Evolutionary conservation across 768 basidiomycete genomes (phyloP).

Genomic region (Termitomyces eurrhizus): DNA sequence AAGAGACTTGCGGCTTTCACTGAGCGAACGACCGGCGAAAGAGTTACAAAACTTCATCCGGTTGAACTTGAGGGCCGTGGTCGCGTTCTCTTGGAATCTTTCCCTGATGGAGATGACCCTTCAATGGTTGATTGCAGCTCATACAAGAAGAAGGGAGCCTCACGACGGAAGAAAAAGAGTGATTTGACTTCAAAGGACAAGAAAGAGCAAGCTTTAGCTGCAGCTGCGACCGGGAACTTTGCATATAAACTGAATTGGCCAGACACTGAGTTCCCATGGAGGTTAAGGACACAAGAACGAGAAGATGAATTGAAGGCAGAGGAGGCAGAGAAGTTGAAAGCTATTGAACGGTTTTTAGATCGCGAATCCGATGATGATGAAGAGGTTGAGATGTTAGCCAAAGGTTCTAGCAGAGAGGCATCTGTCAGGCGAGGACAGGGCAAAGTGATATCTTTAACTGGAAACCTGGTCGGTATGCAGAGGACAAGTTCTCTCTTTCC

Average conservation of each 20-base stretch:
- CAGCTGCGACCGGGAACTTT: conserved; percentile 26
- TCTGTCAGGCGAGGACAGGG: conserved; percentile 41
- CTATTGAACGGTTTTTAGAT: conserved; percentile 70
- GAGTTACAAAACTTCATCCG: conserved; percentile 47
- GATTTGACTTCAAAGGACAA: conserved; percentile 33
- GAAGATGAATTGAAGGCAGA: conserved; percentile 48
- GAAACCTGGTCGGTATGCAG: conserved; percentile 31
- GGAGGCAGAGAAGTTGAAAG: conserved; percentile 55
- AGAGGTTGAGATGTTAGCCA: conserved; percentile 27
- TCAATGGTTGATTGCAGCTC: conserved; percentile 28
- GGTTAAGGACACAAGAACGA: conserved; percentile 52
- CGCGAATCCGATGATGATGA: conserved; percentile 66
- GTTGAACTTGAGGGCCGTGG: conserved; percentile 67
- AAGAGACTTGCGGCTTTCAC: conserved; percentile 68
- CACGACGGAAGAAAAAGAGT: conserved; percentile 49
- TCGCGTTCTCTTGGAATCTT: conserved; percentile 61
- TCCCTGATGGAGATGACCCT: conserved; percentile 33
- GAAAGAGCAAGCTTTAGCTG: conserved; percentile 19
- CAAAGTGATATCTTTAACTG: conserved; percentile 56
- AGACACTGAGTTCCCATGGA: conserved; percentile 78
- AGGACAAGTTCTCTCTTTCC: conserved; percentile 40
- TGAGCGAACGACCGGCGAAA: conserved; percentile 27
- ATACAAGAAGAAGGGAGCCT: conserved; percentile 35
- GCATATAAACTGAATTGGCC: conserved; percentile 69
- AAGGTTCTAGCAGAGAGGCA: conserved; percentile 10